These are phyloP conservation scores for Dactylellina leptospora DNA, from an alignment of 2,329 filamentous ascomycete species.

Conservation along the genomic window DNA sequence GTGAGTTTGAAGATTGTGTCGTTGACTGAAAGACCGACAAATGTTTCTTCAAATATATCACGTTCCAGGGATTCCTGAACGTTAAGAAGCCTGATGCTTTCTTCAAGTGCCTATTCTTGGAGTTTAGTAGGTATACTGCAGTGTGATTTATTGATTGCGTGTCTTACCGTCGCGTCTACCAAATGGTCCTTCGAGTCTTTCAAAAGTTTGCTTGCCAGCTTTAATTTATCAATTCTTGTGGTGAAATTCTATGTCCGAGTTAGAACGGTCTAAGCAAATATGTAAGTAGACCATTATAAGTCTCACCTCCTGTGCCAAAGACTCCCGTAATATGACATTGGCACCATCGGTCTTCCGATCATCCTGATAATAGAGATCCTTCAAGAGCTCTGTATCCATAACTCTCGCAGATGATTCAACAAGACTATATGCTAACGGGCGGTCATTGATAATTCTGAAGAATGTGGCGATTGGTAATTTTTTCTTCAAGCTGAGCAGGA, in stretches of 20 bases:
- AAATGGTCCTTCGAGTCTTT: slow-evolving; percentile 77
- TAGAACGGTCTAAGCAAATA: background rate
- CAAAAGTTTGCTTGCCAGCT: slow-evolving; percentile 83
- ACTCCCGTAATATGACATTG: slow-evolving; percentile 84
- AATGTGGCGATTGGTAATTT: slow-evolving; percentile 90
- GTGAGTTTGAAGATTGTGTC: slow-evolving; percentile 92
- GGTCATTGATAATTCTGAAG: slow-evolving; percentile 87
- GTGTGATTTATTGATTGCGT: background rate
- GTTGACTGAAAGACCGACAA: slow-evolving; percentile 84
- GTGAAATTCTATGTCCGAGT: slow-evolving; percentile 52
- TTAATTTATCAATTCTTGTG: slow-evolving; percentile 76
- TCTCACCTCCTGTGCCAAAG: slow-evolving; percentile 69
- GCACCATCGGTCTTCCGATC: slow-evolving; percentile 89
- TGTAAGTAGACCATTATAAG: background rate
- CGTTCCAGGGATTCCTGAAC: slow-evolving; percentile 87
- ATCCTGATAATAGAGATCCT: slow-evolving; percentile 97
- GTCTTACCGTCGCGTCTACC: slow-evolving; percentile 53
- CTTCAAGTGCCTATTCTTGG: slow-evolving; percentile 71
- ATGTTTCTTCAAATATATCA: slow-evolving; percentile 76
- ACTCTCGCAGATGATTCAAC: slow-evolving; percentile 84
- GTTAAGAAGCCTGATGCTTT: slow-evolving; percentile 80
- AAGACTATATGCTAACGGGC: slow-evolving; percentile 85
- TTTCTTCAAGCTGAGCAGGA: slow-evolving; percentile 85
- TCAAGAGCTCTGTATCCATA: slow-evolving; percentile 82
- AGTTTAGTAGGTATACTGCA: slow-evolving; percentile 69